These are phyloP conservation scores for Gomphus bonarii DNA, from an alignment of 1,284 basidiomycete species.

Conservation along the genomic window DNA sequence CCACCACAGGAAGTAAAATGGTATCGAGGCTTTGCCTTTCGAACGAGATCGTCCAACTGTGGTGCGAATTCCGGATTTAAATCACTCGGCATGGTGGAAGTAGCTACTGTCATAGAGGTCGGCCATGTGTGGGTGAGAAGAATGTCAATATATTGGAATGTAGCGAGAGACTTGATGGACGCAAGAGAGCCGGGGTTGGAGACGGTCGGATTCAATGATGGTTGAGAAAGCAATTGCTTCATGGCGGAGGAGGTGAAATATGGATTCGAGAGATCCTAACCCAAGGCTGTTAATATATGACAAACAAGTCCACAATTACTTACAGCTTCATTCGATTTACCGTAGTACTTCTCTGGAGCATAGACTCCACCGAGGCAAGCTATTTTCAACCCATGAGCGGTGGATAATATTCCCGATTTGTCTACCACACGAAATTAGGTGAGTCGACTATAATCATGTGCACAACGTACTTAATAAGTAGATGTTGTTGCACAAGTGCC, in stretches of 20 bases:
- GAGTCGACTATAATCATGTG: neutral
- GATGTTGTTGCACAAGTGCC: conserved; percentile 73
- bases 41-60: conserved; percentile 60
- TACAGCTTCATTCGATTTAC: conserved; percentile 46
- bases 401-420: conserved; percentile 76
- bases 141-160: conserved; percentile 69
- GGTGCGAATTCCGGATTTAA: conserved; percentile 36
- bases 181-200: conserved; percentile 50
- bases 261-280: conserved; percentile 26
- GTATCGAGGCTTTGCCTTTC: conserved; percentile 62
- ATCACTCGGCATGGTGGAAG: conserved; percentile 38
- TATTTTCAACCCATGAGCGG: conserved; percentile 76
- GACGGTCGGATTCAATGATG: conserved; percentile 27
- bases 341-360: conserved; percentile 48
- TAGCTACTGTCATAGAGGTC: conserved; percentile 53
- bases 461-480: conserved; percentile 72
- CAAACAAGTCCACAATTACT: conserved; percentile 17
- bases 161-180: conserved; percentile 47
- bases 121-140: conserved; percentile 79
- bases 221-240: conserved; percentile 61
- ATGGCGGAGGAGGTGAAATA: conserved; percentile 63
- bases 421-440: conserved; percentile 32
- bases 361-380: conserved; percentile 78
- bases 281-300: neutral
- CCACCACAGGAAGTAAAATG: conserved; percentile 62